These are phyloP conservation scores for Suillus hirtellus DNA, from an alignment of 768 basidiomycete species.

Conservation along the genomic window DNA sequence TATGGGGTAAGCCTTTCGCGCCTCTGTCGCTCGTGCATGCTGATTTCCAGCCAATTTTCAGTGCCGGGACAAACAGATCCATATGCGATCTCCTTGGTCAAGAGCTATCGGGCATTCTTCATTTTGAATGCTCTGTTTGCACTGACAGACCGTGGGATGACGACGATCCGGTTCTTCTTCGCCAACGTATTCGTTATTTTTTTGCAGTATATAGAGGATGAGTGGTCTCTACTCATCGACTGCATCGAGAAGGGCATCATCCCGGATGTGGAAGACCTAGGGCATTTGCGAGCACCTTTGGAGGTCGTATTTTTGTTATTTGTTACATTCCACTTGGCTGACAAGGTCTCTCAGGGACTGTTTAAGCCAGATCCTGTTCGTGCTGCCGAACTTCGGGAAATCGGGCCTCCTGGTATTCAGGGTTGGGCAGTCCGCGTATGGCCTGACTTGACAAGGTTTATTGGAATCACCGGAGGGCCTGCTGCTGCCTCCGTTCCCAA, in stretches of 20 bases:
- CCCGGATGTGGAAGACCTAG: slow-evolving; percentile 18
- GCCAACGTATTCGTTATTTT: slow-evolving; percentile 16
- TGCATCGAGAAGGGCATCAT: slow-evolving; percentile 19
- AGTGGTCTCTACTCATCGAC: slow-evolving; percentile 20
- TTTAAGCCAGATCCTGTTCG: slow-evolving; percentile 18
- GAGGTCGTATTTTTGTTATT: slow-evolving; percentile 9
- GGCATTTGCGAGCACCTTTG: slow-evolving; percentile 16
- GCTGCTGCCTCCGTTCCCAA: slow-evolving; percentile 10
- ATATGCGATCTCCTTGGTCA: slow-evolving; percentile 18
- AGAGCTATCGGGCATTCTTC: slow-evolving; percentile 19
- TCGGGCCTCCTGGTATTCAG: slow-evolving; percentile 2
- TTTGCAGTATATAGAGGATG: slow-evolving; percentile 18
- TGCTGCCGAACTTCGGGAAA: slow-evolving; percentile 20
- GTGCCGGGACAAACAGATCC: slow-evolving; percentile 18
- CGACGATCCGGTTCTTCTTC: slow-evolving; percentile 6
- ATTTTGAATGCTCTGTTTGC: slow-evolving; percentile 26
- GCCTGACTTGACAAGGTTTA: slow-evolving; percentile 9
- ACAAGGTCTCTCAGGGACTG: slow-evolving; percentile 9
- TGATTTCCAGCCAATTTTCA: background rate
- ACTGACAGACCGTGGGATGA: slow-evolving; percentile 13
- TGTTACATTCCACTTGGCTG: background rate
- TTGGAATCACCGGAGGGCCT: slow-evolving; percentile 11
- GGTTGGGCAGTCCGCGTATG: slow-evolving; percentile 12
- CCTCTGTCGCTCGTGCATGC: background rate
- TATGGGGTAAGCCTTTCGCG: background rate